Percentiles rank a stretch among this genome's conserved stretches.
phyloP scores from a whole-genome alignment of 73 alveolate genomes.

The Paraurostyla sp. region DNA sequence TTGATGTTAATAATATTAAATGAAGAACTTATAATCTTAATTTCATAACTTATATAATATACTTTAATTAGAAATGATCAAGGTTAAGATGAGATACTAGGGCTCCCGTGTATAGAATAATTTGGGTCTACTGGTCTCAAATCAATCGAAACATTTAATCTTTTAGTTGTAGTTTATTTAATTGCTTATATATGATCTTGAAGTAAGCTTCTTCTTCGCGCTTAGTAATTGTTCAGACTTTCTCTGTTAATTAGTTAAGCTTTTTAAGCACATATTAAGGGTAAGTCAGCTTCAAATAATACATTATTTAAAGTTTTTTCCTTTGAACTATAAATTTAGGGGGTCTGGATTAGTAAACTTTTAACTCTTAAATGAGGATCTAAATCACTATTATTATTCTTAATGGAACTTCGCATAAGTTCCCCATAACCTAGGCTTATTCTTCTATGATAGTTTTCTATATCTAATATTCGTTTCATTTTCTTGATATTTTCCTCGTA shows the following conservation, averaged over 20 bases:
- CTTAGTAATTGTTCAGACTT: background rate
- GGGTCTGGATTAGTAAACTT: background rate
- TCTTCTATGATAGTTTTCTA: background rate
- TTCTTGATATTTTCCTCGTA: background rate
- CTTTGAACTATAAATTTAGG: too few relatives aligned
- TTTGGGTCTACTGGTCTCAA: background rate
- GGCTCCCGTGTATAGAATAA: background rate
- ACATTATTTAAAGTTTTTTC: background rate
- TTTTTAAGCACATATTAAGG: constrained; percentile 16
- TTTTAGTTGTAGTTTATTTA: background rate
- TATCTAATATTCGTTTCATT: background rate
- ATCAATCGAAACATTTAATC: background rate
- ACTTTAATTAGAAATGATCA: background rate
- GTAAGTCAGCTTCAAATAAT: background rate
- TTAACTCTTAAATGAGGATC: background rate
- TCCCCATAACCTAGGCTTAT: background rate
- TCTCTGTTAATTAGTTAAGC: background rate
- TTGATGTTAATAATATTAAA: constrained; percentile 9
- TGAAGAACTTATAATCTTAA: background rate
- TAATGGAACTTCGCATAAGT: background rate
- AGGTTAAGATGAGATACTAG: background rate
- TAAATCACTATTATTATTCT: background rate
- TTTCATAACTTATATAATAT: background rate
- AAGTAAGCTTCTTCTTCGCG: background rate
- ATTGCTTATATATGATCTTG: constrained; percentile 16